These are phyloP conservation scores for Ettlia oleoabundans DNA, from an alignment of 139 green algal genomes.

Conservation along the genomic window DNA sequence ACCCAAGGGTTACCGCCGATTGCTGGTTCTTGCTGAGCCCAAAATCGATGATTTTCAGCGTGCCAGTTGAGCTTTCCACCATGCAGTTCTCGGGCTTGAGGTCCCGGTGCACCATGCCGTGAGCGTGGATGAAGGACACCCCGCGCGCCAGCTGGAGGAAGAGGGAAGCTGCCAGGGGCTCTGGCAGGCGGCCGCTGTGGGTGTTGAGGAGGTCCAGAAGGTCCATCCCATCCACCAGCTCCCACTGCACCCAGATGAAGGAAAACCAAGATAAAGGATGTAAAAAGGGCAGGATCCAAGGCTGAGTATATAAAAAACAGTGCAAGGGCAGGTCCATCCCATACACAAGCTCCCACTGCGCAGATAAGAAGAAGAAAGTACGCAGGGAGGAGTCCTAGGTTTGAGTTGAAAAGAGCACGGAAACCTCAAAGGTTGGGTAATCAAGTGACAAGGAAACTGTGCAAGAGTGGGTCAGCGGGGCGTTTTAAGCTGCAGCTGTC, in stretches of 20 bases:
- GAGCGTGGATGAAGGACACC: slow-evolving; percentile 71
- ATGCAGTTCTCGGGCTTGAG: slow-evolving; percentile 89
- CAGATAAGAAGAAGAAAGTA: too few relatives aligned
- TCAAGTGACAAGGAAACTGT: too few relatives aligned
- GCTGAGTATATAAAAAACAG: too few relatives aligned
- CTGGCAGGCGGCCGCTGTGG: slow-evolving; percentile 60
- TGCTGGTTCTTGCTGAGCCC: slow-evolving; percentile 79
- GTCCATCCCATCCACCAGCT: slow-evolving; percentile 82
- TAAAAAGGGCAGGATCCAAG: too few relatives aligned
- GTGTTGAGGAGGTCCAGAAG: slow-evolving; percentile 89
- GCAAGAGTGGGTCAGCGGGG: not conserved
- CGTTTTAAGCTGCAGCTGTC: not conserved
- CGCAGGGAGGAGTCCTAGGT: too few relatives aligned
- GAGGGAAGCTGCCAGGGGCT: slow-evolving; percentile 71
- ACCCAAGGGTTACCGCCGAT: slow-evolving; percentile 73
- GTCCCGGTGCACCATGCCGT: slow-evolving; percentile 80
- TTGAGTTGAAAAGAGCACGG: too few relatives aligned
- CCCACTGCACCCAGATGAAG: slow-evolving; percentile 82
- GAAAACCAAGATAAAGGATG: too few relatives aligned
- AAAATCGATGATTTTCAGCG: slow-evolving; percentile 86
- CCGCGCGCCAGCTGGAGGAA: slow-evolving; percentile 73
- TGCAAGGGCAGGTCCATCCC: too few relatives aligned
- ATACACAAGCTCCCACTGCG: too few relatives aligned
- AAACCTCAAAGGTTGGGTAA: too few relatives aligned
- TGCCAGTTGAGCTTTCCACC: slow-evolving; percentile 58